Conservation (phyloP, 2,329 filamentous ascomycete species). For the Dryadomyces sulphureus region DNA sequence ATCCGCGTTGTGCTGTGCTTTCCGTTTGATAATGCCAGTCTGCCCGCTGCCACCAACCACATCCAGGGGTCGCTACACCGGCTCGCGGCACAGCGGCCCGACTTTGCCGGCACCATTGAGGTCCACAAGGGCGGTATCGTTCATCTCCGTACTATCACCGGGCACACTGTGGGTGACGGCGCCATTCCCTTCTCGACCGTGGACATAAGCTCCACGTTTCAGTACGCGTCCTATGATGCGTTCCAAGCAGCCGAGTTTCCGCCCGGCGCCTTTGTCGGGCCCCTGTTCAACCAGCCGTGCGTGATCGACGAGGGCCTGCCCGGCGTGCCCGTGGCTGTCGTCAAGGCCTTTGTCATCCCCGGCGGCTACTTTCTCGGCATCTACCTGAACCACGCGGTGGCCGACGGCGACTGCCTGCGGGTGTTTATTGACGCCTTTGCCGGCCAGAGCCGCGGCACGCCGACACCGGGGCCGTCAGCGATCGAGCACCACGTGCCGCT, state of each 20-base stretch:
- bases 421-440: slow-evolving; percentile 25
- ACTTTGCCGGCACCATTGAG: slow-evolving; percentile 16
- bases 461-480: slow-evolving; percentile 13
- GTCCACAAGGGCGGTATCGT: slow-evolving; percentile 11
- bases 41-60: slow-evolving; percentile 6
- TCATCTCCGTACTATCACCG: slow-evolving; percentile 9
- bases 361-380: slow-evolving; percentile 25
- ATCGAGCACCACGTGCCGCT: slow-evolving; percentile 9
- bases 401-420: slow-evolving; percentile 24
- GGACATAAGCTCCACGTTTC: slow-evolving; percentile 12
- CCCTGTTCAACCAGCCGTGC: slow-evolving; percentile 10
- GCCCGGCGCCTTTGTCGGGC: slow-evolving; percentile 16
- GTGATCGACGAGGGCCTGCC: slow-evolving; percentile 6
- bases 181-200: slow-evolving; percentile 12
- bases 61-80: slow-evolving; percentile 10
- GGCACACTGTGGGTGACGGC: neutral
- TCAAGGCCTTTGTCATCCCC: slow-evolving; percentile 22
- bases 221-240: slow-evolving; percentile 14
- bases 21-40: slow-evolving; percentile 6
- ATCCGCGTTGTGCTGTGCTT: slow-evolving; percentile 14
- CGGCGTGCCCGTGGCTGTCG: slow-evolving; percentile 21
- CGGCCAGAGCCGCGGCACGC: slow-evolving; percentile 16
- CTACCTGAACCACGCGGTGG: slow-evolving; percentile 26
- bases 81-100: slow-evolving; percentile 13
- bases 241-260: slow-evolving; percentile 16